Evolutionary conservation across 2,329 filamentous ascomycete species (phyloP).

Genomic region (Colletotrichum horii): DNA sequence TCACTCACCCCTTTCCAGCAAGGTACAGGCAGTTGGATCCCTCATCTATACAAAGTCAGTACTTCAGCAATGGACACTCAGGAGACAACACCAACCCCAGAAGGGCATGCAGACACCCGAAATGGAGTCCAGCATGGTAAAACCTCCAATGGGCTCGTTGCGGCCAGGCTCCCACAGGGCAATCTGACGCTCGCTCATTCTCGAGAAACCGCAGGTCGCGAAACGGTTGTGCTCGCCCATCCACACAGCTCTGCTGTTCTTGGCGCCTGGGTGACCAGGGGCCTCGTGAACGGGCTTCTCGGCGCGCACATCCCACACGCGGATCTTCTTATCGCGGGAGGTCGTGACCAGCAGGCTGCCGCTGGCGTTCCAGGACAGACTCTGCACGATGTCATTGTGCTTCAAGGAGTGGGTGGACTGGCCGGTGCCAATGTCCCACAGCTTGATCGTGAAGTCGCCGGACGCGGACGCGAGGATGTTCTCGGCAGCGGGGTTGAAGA

Average conservation of each 20-base stretch:
- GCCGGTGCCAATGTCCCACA: conserved; percentile 91
- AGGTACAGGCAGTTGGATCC: conserved; percentile 94
- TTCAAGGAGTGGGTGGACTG: conserved; percentile 77
- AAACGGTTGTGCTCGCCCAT: conserved; percentile 96
- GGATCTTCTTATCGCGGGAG: conserved; percentile 96
- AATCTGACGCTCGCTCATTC: conserved; percentile 97
- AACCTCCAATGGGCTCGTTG: conserved; percentile 86
- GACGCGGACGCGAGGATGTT: conserved; percentile 95
- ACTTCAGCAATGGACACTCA: background rate
- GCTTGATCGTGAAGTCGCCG: conserved; percentile 91
- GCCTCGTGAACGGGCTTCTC: conserved; percentile 86
- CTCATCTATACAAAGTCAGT: conserved; percentile 64
- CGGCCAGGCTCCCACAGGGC: conserved; percentile 93
- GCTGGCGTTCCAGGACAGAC: conserved; percentile 92
- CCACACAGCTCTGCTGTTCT: conserved; percentile 97
- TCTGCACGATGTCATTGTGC: conserved; percentile 92
- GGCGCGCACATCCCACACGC: conserved; percentile 96
- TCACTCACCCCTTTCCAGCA: conserved; percentile 91
- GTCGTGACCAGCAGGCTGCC: conserved; percentile 89
- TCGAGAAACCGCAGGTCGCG: conserved; percentile 95
- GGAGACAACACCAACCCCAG: conserved; percentile 68
- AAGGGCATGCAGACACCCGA: conserved; percentile 99
- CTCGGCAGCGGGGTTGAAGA: conserved; percentile 96
- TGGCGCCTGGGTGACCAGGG: conserved; percentile 86
- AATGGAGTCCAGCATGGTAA: conserved; percentile 90